Base-by-base conservation (phyloP, 2,329 filamentous ascomycete species). In the Xylariales sp. region DNA sequence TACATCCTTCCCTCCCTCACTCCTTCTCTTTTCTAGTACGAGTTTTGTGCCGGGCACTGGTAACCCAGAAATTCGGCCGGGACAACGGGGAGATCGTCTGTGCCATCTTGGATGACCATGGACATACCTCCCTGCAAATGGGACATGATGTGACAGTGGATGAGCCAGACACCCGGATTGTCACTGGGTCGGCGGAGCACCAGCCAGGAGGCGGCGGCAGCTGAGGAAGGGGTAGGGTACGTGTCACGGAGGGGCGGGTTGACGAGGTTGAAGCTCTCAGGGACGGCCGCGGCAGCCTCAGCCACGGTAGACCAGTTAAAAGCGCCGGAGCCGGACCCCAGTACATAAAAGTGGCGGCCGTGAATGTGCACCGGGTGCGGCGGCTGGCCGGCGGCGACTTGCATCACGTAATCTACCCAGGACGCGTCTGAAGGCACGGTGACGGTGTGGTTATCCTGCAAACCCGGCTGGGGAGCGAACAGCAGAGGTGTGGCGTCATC, bases 351-450 rank as follows among this genome's bases (percentile, higher is more conserved):
- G 52, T 78, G 79, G 48, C 72, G 76, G 32, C 72, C 70, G 56
- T 83, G 79, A 61, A 81, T 81, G 65, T 83, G 79, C 35, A 83
- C 74, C 0, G 76, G 73, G 41, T 83, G 79, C 8, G 72, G 62
- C 5, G 70, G 75, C 32, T 47, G 40, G 8, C 37, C 39, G 5
- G 27, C 17, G 14, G 35, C 18, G 16, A 45, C 40, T 15, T 33
- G n/a, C 48, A 77, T 72, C 44, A 81, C 61, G n/a, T 78, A 50
- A 48, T 81, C 76, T 7, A 80, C 60, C 75, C 75, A 79, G 2
- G 67, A 63, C 6, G 71, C 76, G 25, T 36, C 24, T 10, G 32
- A 34, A 11, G 38, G 35, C n/a, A 41, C 38, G 5, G 60, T 57
- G 40, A 76, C 63, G 14, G 70, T 74, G 25, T 73, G 59, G 42